Base-by-base conservation (phyloP, 768 basidiomycete species). In the Candolleomyces eurysporus region DNA sequence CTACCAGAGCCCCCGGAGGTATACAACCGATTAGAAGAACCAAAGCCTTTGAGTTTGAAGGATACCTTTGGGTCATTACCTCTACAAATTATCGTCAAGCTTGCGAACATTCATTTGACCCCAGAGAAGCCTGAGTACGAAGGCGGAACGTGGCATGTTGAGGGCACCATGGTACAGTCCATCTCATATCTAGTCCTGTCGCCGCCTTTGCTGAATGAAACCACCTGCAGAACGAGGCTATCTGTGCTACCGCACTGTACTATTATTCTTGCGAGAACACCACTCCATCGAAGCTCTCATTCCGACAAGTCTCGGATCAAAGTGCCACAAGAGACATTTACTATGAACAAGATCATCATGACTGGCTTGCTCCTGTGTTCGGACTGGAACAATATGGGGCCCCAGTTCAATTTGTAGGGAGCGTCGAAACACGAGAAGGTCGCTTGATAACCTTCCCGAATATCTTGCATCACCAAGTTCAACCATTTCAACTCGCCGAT, bases 361-460 rank as follows among this genome's bases (percentile, higher is more conserved):
- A 61, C 5, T 72, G 67, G 69, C 64, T 69, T 5, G 30, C 45
- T 0, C 61, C 26, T 19, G 59, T 72, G 54, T 69, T 65, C 56
- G 67, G 65, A n/a, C 55, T 63, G 11, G 26, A 62, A 16, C 63
- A 69, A 31, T 46, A 63, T 13, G 68, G 48, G 9, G 32, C 65
- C 31, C 58, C 61, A 1, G 43, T 73, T 1, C 66, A 70, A 62
- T 45, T 65, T 16, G 48, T 73, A 21, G 76, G 76, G 3, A 36
- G 60, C 2, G 64, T 78, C 26, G 57, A 62, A 13, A 72, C 76
- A 5, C 59, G 57, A 10, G 64, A 68, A 58, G 71, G 69, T 14
- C 65, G 75, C 8, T 58, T 69, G 36, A 62, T 77, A 46, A 69
- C 67, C 2, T 76, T 75, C 61, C 77, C 77, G 17, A 77, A 77